These are phyloP conservation scores for Letharia columbiana DNA, from an alignment of 495 filamentous ascomycete species.

Conservation along the genomic window DNA sequence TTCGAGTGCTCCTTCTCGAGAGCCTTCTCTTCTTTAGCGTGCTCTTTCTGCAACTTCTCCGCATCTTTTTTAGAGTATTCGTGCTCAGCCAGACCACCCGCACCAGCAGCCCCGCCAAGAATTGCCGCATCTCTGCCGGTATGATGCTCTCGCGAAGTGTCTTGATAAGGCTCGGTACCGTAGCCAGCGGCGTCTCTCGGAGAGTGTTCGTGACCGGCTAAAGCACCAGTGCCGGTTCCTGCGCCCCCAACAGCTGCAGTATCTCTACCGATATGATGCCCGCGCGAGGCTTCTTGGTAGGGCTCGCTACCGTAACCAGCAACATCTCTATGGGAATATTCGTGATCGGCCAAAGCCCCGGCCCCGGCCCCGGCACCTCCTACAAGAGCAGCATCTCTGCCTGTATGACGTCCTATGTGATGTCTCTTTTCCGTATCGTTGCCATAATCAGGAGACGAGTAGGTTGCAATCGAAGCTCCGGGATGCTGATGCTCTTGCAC, in stretches of 20 bases:
- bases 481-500: background rate
- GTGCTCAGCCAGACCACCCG: conserved; percentile 11
- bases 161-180: background rate
- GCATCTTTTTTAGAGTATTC: conserved; percentile 23
- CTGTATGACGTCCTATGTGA: background rate
- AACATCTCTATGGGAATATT: conserved; percentile 18
- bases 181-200: background rate
- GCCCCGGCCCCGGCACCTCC: conserved; percentile 23
- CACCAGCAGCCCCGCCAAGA: conserved; percentile 24
- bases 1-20: conserved; percentile 24
- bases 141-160: background rate
- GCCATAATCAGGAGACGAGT: conserved; percentile 7
- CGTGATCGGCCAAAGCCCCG: conserved; percentile 18
- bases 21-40: conserved; percentile 22
- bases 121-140: conserved; percentile 23
- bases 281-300: background rate
- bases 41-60: conserved; percentile 18
- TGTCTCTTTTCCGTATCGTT: conserved; percentile 6
- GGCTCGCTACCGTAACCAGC: background rate
- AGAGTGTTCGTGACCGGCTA: background rate
- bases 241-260: background rate
- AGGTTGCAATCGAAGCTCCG: conserved; percentile 7
- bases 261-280: background rate
- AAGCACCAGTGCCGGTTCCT: background rate
- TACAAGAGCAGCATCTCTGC: conserved; percentile 22